Base-by-base conservation (phyloP, 2,329 filamentous ascomycete species). In the Atkinsonella texensis region DNA sequence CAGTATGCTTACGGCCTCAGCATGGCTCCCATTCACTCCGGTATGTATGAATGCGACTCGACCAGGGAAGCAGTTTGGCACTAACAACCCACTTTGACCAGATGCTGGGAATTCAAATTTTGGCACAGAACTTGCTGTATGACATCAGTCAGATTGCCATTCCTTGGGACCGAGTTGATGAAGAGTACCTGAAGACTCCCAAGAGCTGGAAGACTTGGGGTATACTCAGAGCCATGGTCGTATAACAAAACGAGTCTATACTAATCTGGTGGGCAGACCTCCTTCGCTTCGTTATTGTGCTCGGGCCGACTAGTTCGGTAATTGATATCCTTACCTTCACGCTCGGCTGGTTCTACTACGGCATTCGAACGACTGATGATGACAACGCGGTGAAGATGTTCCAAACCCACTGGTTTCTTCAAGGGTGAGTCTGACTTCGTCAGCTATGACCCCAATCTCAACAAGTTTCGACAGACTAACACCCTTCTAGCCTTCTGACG, bases 61-160 rank as follows among this genome's bases (percentile, higher is more conserved):
- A 8, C 28, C 28, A 28, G 5, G 1, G 7, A 28, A 28, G 28
- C 28, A 28, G 5, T 28, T 5, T 28, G n/a, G 12, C 11, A 38
- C 46, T 48, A 2, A 52, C 23, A 28, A 18, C 10, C 12, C 10
- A 1, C 35, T 8, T 28, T 38, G 7, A 45, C 17, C 33, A 59
- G 50, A 63, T 63, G 61, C 48, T 56, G 10, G 56, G 57, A 32
- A 51, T 63, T 31, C 62, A 63, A 47, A 57, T 63, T 6, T 52
- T 63, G 20, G 53, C 55, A 6, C 62, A 63, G 54, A 62, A 63
- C 49, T 47, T 63, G 47, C 55, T 63, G 12, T 63, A 62, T 54
- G 60, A 63, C 48, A 54, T 63, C 28, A 61, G 58, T 31, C 62
- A 63, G 48, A 62, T 63, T 35, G 62, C 60, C 38, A 60, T 63